These are phyloP conservation scores for Isabelozyma gotoi DNA, from an alignment of 805 yeast genomes.

Conservation along the genomic window DNA sequence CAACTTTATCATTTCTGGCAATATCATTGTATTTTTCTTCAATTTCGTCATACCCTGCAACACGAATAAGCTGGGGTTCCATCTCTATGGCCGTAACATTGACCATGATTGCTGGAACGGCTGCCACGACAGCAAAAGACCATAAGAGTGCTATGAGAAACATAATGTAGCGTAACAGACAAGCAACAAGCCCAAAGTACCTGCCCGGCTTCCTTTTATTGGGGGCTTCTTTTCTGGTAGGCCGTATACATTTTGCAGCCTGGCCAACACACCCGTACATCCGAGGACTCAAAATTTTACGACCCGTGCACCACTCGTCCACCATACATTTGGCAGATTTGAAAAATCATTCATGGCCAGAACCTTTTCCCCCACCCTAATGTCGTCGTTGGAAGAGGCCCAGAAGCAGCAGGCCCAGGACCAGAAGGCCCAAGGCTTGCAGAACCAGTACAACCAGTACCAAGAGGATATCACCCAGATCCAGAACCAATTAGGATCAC, in stretches of 20 bases:
- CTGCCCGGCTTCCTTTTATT: too few relatives aligned
- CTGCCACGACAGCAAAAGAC: background rate
- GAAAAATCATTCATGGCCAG: background rate
- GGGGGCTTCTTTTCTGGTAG: too few relatives aligned
- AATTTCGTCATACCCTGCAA: background rate
- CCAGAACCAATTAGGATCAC: slow-evolving; percentile 35
- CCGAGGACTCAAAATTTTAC: background rate
- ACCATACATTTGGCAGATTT: background rate
- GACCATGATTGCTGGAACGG: background rate
- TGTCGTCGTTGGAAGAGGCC: slow-evolving; percentile 8
- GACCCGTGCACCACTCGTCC: background rate
- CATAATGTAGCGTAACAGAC: background rate
- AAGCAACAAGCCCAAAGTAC: too few relatives aligned
- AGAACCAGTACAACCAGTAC: slow-evolving; percentile 38
- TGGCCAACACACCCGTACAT: background rate
- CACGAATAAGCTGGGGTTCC: background rate
- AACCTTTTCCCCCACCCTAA: background rate
- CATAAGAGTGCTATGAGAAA: slow-evolving; percentile 1
- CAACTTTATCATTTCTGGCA: background rate
- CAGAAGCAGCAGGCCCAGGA: slow-evolving; percentile 14
- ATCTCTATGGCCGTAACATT: background rate
- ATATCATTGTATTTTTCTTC: background rate
- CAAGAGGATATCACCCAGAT: slow-evolving; percentile 39
- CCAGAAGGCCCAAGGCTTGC: slow-evolving; percentile 40
- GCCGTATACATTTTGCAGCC: too few relatives aligned